phyloP scores from a whole-genome alignment of 768 basidiomycete species.

The Lactarius psammicola region DNA sequence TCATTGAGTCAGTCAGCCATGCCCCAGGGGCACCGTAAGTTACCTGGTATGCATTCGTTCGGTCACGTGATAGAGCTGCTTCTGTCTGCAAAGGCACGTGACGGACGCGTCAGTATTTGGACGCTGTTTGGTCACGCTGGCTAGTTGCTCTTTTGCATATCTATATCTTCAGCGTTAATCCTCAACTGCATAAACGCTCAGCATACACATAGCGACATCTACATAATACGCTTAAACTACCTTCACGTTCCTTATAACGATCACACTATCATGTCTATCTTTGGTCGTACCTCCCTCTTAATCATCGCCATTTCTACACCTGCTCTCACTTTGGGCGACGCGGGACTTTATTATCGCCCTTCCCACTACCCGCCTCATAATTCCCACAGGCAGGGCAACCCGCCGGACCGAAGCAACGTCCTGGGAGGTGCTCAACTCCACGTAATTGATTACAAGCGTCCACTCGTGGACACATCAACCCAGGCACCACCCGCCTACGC shows the following conservation, averaged over 20 bases:
- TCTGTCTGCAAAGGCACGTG: neutral
- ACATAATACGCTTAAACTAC: conserved; percentile 12
- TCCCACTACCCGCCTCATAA: conserved; percentile 9
- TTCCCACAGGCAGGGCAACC: neutral
- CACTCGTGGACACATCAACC: neutral
- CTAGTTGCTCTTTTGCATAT: neutral
- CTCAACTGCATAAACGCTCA: conserved; percentile 1
- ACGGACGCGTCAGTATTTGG: conserved; percentile 20
- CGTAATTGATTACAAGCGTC: neutral
- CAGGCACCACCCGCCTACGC: conserved; percentile 17
- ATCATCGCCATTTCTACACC: conserved; percentile 18
- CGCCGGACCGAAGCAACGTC: neutral
- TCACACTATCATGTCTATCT: conserved; percentile 20
- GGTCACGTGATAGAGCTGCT: neutral
- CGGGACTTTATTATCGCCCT: conserved; percentile 11
- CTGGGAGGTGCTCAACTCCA: neutral
- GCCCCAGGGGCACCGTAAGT: too few species aligned
- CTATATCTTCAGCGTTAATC: neutral
- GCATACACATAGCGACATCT: neutral
- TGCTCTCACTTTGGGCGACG: conserved; percentile 5
- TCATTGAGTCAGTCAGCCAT: too few species aligned
- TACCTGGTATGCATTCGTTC: too few species aligned
- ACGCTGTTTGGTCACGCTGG: conserved; percentile 5
- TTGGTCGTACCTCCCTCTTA: conserved; percentile 17
- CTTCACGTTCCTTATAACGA: conserved; percentile 19